Percentiles rank a stretch among this genome's conserved stretches.
These are phyloP conservation scores for Aspergillus sp. DNA, from an alignment of 2,329 filamentous ascomycete species.

Conservation along the genomic window DNA sequence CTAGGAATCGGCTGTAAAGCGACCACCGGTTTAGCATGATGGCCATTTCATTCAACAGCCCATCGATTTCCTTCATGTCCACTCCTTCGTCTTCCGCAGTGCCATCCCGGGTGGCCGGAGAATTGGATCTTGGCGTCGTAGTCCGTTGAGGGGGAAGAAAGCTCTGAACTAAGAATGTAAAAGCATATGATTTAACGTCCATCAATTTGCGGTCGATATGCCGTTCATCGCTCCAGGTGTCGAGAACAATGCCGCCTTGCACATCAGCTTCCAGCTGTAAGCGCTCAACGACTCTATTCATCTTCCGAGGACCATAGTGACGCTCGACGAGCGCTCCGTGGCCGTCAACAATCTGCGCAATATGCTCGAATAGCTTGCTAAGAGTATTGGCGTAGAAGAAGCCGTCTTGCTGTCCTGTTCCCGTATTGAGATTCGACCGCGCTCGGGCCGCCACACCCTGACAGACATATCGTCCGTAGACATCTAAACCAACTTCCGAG, in stretches of 20 bases:
- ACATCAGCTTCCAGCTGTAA: conserved; percentile 93
- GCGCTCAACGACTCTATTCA: conserved; percentile 90
- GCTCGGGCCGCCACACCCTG: conserved; percentile 87
- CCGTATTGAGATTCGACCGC: conserved; percentile 74
- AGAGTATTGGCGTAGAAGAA: conserved; percentile 91
- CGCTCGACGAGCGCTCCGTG: conserved; percentile 89
- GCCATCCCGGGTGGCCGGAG: conserved; percentile 65
- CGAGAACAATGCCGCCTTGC: conserved; percentile 91
- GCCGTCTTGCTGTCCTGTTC: conserved; percentile 61
- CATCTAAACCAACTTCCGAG: conserved; percentile 84
- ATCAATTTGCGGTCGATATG: conserved; percentile 81
- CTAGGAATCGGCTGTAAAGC: conserved; percentile 84
- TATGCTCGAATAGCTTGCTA: conserved; percentile 93
- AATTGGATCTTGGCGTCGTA: conserved; percentile 69
- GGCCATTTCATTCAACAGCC: conserved; percentile 79
- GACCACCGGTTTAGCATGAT: conserved; percentile 94
- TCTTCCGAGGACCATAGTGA: conserved; percentile 89
- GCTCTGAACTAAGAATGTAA: conserved; percentile 94
- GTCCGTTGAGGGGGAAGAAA: conserved; percentile 73
- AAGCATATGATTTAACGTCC: conserved; percentile 96
- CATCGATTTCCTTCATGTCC: conserved; percentile 95
- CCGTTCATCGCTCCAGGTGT: conserved; percentile 92
- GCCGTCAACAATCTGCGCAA: conserved; percentile 91
- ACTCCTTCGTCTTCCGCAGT: conserved; percentile 87
- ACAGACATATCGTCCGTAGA: conserved; percentile 94